Conservation (phyloP, 2,329 filamentous ascomycete genomes). For the Penicillium sp. region DNA sequence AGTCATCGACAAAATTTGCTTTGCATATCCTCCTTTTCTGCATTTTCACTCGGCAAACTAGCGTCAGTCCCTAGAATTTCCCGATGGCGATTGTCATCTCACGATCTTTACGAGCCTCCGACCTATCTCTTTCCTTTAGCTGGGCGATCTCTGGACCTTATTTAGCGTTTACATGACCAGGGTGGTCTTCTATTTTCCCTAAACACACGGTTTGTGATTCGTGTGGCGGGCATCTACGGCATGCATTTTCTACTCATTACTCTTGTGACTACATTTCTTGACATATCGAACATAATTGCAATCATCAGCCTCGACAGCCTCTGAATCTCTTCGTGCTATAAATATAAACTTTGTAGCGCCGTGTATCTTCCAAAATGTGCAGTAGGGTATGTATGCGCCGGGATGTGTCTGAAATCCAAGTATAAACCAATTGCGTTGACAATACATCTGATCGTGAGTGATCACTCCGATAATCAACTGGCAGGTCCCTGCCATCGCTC, state of each 20-base stretch:
- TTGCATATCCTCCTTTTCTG: not conserved
- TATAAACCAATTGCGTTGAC: not conserved
- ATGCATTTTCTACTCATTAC: not conserved
- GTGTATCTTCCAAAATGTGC: slow-evolving; percentile 7
- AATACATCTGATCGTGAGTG: not conserved
- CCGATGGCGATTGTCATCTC: slow-evolving; percentile 15
- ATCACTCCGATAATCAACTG: not conserved
- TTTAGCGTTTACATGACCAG: not conserved
- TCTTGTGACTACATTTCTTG: not conserved
- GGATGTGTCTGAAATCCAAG: not conserved
- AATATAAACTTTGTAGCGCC: not conserved
- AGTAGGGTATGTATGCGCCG: slow-evolving; percentile 11
- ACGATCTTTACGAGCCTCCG: slow-evolving; percentile 22
- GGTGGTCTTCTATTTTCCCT: not conserved
- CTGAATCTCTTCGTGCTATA: not conserved
- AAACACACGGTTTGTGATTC: not conserved
- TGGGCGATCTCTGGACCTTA: not conserved
- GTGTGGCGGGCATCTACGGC: not conserved
- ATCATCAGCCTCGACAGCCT: not conserved
- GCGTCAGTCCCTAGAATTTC: slow-evolving; percentile 14
- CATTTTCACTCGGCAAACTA: slow-evolving; percentile 9
- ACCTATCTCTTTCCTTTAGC: slow-evolving; percentile 20
- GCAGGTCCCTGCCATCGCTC: slow-evolving; percentile 42
- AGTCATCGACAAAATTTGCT: not conserved
- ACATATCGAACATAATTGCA: not conserved